Percentiles rank a stretch among this genome's conserved stretches.
Evolutionary conservation across 164 flowering plant genomes (phyloP).

Genomic region (Magnolia sinica): DNA sequence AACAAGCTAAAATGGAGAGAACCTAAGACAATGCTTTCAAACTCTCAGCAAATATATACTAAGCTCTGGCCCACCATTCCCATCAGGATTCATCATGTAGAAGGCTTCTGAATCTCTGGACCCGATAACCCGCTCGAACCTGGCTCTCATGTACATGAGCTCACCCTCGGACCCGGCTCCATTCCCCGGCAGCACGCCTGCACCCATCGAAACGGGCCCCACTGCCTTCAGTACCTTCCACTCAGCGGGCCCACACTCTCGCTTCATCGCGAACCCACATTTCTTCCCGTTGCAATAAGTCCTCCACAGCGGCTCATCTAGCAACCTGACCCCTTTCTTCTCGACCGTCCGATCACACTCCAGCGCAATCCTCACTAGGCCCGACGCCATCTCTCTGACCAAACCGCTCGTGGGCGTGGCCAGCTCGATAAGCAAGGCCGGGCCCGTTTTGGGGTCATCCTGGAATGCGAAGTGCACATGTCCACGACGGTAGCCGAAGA

Average conservation of each 20-base stretch:
- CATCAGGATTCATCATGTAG: conserved; percentile 93
- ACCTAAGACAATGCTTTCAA: conserved; percentile 13
- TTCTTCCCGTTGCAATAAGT: conserved; percentile 84
- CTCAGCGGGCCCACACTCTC: conserved; percentile 66
- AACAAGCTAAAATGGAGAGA: not conserved
- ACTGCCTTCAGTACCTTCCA: conserved; percentile 70
- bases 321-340: conserved; percentile 34
- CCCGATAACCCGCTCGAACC: conserved; percentile 89
- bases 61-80: conserved; percentile 81
- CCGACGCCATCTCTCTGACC: conserved; percentile 95
- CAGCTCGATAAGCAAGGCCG: conserved; percentile 71
- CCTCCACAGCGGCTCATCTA: conserved; percentile 83
- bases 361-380: conserved; percentile 82
- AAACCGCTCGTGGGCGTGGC: conserved; percentile 68
- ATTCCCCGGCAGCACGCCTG: conserved; percentile 75
- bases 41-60: conserved; percentile 83
- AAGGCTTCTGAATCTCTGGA: conserved; percentile 88
- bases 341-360: conserved; percentile 62
- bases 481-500: conserved; percentile 81
- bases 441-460: conserved; percentile 48
- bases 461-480: conserved; percentile 85
- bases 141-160: conserved; percentile 96
- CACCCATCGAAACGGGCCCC: conserved; percentile 85
- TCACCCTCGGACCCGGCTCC: conserved; percentile 58
- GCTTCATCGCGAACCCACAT: conserved; percentile 64